Base-by-base conservation (phyloP, 768 basidiomycete genomes). In the Suillus weaverae region DNA sequence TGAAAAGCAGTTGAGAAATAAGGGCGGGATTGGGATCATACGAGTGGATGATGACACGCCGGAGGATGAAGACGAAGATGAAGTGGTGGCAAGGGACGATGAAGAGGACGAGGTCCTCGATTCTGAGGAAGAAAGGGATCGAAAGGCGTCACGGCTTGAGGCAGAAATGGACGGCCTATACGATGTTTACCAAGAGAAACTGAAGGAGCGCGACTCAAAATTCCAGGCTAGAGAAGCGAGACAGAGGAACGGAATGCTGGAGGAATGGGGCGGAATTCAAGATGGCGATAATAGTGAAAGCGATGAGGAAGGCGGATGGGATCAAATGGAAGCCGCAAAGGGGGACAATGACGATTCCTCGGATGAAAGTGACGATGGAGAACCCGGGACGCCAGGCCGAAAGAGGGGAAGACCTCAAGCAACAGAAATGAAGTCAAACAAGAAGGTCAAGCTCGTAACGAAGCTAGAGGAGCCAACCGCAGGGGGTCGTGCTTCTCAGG, bases 131-230 rank as follows among this genome's bases (percentile, higher is more conserved):
- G 95, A 94, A 73, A 77, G 80, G 54, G 88, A 91, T 67, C 77
- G 74, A 69, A 88, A 85, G 72, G 76, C 89, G 16, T 77, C 74
- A 2, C 81, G 70, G 4, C 83, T 99, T 18, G 97, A 99, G 75
- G 87, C 80, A n/a, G 91, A 95, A 70, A 79, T 99, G 64, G 95
- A 99, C 71, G 87, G 84, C 6, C 77, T 98, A 69, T 99, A 99
- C 78, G 89, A 95, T 67, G 84, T 87, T 20, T 99, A 97, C 77
- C 89, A 86, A 73, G 86, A 89, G 62, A 82, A 90, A 65, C 78
- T 94, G 79, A 83, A 85, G 66, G 94, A 95, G 74, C 83, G 89
- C 65, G 95, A 99, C 73, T 85, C 90, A 20, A 98, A 97, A 77
- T 93, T 84, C 79, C 92, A 86, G 73, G 94, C 90, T 38, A 88